Percentiles rank a stretch among this genome's conserved stretches.
Evolutionary conservation across 805 yeast genomes (phyloP).

Genomic region (Metschnikowia gruessii): DNA sequence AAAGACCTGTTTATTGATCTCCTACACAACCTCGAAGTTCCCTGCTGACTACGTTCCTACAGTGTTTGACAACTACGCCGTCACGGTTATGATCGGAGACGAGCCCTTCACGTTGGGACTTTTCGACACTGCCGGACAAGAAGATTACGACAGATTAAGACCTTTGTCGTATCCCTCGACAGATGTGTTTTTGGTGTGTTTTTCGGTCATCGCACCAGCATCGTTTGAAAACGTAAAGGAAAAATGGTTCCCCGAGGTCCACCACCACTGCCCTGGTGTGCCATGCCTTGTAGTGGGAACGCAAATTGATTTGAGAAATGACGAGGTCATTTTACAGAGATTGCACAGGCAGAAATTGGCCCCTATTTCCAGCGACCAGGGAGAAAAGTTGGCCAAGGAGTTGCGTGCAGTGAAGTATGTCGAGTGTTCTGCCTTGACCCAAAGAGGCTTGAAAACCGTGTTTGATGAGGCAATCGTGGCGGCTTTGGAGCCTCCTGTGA

Average conservation of each 20-base stretch:
- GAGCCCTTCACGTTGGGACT: conserved; percentile 97
- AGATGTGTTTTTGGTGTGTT: conserved; percentile 93
- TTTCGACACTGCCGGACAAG: conserved; percentile 99
- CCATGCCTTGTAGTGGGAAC: conserved; percentile 97
- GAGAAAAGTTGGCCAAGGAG: conserved; percentile 90
- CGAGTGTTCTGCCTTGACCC: conserved; percentile 97
- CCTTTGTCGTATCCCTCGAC: conserved; percentile 97
- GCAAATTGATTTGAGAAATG: conserved; percentile 91
- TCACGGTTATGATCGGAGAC: conserved; percentile 94
- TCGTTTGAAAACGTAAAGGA: conserved; percentile 96
- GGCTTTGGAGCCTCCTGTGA: conserved; percentile 94
- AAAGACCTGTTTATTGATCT: conserved; percentile 89
- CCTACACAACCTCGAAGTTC: conserved; percentile 94
- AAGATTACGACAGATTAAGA: conserved; percentile 96
- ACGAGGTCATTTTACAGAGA: conserved; percentile 84
- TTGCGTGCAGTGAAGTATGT: conserved; percentile 94
- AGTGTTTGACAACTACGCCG: conserved; percentile 95
- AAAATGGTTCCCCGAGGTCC: conserved; percentile 98
- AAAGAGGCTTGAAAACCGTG: conserved; percentile 94
- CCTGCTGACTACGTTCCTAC: conserved; percentile 99
- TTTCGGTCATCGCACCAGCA: conserved; percentile 95
- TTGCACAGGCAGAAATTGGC: conserved; percentile 85
- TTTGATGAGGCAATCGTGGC: conserved; percentile 98
- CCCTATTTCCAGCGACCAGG: conserved; percentile 83
- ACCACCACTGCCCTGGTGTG: conserved; percentile 97